Evolutionary conservation across 306 rosid genomes (phyloP), one percentile per base, ranked within the genome.

Genomic region (Carpinus viminea): DNA sequence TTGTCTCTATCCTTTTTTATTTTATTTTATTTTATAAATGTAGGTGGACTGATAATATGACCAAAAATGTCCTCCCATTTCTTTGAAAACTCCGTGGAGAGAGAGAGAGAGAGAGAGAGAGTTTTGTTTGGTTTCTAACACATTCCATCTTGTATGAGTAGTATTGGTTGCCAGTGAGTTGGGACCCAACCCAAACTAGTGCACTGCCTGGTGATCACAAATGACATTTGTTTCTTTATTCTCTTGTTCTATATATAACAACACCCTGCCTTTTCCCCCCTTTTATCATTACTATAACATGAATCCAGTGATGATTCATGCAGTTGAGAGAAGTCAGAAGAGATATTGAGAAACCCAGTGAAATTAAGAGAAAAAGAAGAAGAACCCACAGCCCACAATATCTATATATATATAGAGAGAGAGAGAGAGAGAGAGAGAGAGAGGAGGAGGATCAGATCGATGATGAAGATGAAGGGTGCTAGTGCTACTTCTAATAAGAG

Each of bases 381-480:
- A 31, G 34, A 2, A 31, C 34, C 3, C 34, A 31, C 34, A 31
- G 34, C 34, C 34, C 34, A 31, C 34, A 31, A 31, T 31, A 31
- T 31, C 26, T 24, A 31, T 31, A 31, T 31, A 31, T 31, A 31
- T 31, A 31, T 31, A 31, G 1, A 31, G 1, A 31, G 1, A 31
- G 2, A 31, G 0, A 31, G 0, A 31, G 3, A 31, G 34, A 31
- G 34, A 31, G 34, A 31, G 34, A 31, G 34, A 31, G 34, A 31
- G 34, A 11, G 3, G 76, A 26, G n/a, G 59, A 16, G 43, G 43
- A 38, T 38, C 43, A 31, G 43, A 41, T 41, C 45, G 52, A 70
- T 76, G 84, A 24, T 76, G 84, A 24, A 81, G 84, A 62, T 62
- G 81, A 66, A 81, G 54, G 55, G 60, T 46, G 36, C 45, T 41